Percentiles rank a stretch among this genome's conserved stretches.
phyloP scores from a whole-genome alignment of 306 rosid genomes.

The Rosa persica region DNA sequence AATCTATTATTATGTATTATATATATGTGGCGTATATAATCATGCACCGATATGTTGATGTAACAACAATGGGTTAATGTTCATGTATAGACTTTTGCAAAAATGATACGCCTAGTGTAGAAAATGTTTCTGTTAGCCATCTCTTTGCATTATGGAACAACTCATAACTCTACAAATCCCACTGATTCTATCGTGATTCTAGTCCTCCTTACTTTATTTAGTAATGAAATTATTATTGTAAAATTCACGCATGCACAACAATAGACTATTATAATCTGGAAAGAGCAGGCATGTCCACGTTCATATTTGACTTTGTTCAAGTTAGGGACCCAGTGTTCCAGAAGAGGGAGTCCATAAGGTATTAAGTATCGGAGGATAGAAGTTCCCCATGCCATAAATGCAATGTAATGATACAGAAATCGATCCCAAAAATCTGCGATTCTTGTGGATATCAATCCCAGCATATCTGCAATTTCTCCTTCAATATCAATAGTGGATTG shows the following conservation, averaged over 20 bases:
- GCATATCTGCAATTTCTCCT: background rate
- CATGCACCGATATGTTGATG: too few species aligned
- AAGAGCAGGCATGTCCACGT: background rate
- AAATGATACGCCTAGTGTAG: background rate
- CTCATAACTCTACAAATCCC: background rate
- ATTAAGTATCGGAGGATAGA: background rate
- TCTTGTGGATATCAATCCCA: background rate
- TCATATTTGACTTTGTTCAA: background rate
- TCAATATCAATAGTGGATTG: background rate
- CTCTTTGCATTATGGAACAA: background rate
- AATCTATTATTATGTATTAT: too few species aligned
- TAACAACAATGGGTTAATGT: background rate
- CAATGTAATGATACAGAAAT: background rate
- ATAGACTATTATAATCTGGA: background rate
- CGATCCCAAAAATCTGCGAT: background rate
- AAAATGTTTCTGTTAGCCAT: background rate
- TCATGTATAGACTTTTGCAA: background rate
- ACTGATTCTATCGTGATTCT: background rate
- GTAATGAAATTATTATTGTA: background rate
- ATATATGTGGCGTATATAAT: too few species aligned
- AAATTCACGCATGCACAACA: too few species aligned
- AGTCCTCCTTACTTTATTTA: background rate
- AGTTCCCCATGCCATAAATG: background rate
- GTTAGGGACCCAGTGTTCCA: background rate
- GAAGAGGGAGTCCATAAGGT: background rate